Evolutionary conservation across 805 yeast species (phyloP), one percentile per base, ranked within the genome.

Genomic region (Wickerhamiella hasegawae): DNA sequence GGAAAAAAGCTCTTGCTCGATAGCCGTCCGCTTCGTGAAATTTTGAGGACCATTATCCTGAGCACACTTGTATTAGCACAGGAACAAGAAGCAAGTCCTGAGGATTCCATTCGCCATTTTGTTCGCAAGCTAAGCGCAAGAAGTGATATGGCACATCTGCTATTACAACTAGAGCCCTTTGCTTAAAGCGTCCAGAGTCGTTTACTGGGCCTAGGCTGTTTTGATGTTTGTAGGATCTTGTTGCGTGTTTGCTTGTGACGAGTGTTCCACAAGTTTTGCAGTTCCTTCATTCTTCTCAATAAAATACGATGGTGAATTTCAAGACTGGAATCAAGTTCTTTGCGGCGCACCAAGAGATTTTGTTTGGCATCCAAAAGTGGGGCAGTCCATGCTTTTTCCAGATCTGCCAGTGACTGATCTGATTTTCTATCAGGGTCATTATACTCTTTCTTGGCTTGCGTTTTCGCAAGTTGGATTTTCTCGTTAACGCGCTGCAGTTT

Each of bases 291-390:
- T 4, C 47, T 36, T 5, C 41, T 32, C n/a, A 30, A 10, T 25
- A 41, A 35, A 12, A 46, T 39, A 15, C 47, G 42, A 16, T 47
- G 38, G 21, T 38, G 45, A 15, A 44, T 44, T 24, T 46, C 47
- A 16, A 38, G 34, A 15, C 31, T 32, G 11, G 23, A 10, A 9
- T 10, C 30, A 11, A 25, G 25, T 17, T 37, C 22, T 8, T 20
- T 8, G 22, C 5, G 31, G n/a, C 28, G 32, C 22, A 3, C 17
- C 24, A 21, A 10, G 8, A 35, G 25, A 9, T 15, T 17, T n/a
- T 24, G 24, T 21, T 11, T 11, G 22, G 34, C 32, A 4, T 9
- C 30, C 18, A 5, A 15, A 29, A 24, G 23, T 14, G 34, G 28
- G 12, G 17, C 19, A 16, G 28, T 24, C 27, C 14, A 11, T 19